Conservation (phyloP, 2,329 filamentous ascomycete species). For the Colletotrichum incanum region DNA sequence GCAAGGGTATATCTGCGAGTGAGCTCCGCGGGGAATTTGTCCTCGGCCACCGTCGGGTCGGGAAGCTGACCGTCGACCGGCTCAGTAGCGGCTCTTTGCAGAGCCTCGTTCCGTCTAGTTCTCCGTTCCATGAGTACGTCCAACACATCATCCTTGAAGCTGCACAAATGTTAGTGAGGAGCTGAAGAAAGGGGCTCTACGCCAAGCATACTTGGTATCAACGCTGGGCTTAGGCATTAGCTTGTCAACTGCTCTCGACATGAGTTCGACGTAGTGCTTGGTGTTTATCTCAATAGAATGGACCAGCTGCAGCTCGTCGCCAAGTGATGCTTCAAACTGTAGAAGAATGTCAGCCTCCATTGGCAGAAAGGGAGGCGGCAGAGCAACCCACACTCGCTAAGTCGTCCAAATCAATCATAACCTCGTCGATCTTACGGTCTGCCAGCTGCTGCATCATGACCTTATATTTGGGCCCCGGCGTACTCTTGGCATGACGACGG, state of each 20-base stretch:
- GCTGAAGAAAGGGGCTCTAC: constrained; percentile 5
- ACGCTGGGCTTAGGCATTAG: constrained; percentile 84
- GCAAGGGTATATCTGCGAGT: constrained; percentile 95
- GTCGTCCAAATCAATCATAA: constrained; percentile 92
- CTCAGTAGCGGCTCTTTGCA: constrained; percentile 70
- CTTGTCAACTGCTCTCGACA: constrained; percentile 90
- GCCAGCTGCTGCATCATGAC: constrained; percentile 89
- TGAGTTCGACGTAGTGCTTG: constrained; percentile 93
- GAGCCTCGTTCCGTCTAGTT: constrained; percentile 85
- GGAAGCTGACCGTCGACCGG: constrained; percentile 60
- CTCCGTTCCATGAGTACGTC: constrained; percentile 97
- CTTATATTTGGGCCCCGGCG: constrained; percentile 88
- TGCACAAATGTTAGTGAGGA: constrained; percentile 51
- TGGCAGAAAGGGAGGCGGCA: constrained; percentile 65
- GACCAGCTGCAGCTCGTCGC: constrained; percentile 81
- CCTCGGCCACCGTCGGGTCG: constrained; percentile 76
- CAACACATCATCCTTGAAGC: constrained; percentile 97
- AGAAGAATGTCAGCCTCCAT: constrained; percentile 53
- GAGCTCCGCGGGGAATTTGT: constrained; percentile 91
- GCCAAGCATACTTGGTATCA: constrained; percentile 78
- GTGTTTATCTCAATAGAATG: constrained; percentile 92
- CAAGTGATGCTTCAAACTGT: constrained; percentile 82
- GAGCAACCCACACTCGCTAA: constrained; percentile 76
- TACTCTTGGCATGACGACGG: constrained; percentile 63
- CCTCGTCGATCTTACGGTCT: constrained; percentile 82